Evolutionary conservation across 352 stramenopile species (phyloP).

Genomic region (Phytopythium litorale): DNA sequence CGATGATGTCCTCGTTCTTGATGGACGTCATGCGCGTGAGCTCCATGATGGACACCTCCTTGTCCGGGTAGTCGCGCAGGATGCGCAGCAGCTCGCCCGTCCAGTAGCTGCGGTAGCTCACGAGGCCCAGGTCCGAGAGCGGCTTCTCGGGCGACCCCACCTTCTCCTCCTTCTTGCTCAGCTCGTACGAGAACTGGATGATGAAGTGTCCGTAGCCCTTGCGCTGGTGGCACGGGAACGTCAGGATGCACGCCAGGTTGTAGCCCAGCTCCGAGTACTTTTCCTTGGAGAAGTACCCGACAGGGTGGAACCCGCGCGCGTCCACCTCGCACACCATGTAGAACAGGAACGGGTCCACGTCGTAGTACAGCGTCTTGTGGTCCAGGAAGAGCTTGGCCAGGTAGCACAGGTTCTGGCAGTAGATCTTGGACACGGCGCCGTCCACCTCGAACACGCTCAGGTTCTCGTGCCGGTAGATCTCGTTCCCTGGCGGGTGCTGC

Average conservation of each 20-base stretch:
- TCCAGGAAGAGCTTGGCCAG: slow-evolving; percentile 99
- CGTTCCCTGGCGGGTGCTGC: slow-evolving; percentile 73
- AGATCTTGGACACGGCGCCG: slow-evolving; percentile 94
- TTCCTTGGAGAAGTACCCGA: slow-evolving; percentile 99
- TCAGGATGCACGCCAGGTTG: slow-evolving; percentile 99
- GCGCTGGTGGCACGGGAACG: slow-evolving; percentile 98
- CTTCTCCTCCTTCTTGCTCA: slow-evolving; percentile 98
- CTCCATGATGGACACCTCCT: slow-evolving; percentile 93
- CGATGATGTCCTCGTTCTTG: slow-evolving; percentile 99
- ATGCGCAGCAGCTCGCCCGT: slow-evolving; percentile 94
- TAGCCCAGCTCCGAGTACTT: slow-evolving; percentile 98
- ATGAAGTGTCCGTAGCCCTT: slow-evolving; percentile 99
- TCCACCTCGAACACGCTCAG: slow-evolving; percentile 97
- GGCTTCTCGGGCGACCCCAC: slow-evolving; percentile 98
- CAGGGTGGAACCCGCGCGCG: slow-evolving; percentile 88
- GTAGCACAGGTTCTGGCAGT: slow-evolving; percentile 99
- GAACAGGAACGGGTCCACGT: slow-evolving; percentile 99
- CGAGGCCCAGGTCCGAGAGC: slow-evolving; percentile 97
- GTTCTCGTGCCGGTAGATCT: slow-evolving; percentile 94
- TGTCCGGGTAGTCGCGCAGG: slow-evolving; percentile 76
- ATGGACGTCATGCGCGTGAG: slow-evolving; percentile 90
- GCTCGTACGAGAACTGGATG: slow-evolving; percentile 99
- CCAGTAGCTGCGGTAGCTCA: slow-evolving; percentile 99
- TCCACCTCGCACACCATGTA: slow-evolving; percentile 98
- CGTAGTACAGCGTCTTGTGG: slow-evolving; percentile 99